These are phyloP conservation scores for Linnemannia elongata DNA, from an alignment of 192 early-diverging fungal genomes.

Conservation along the genomic window DNA sequence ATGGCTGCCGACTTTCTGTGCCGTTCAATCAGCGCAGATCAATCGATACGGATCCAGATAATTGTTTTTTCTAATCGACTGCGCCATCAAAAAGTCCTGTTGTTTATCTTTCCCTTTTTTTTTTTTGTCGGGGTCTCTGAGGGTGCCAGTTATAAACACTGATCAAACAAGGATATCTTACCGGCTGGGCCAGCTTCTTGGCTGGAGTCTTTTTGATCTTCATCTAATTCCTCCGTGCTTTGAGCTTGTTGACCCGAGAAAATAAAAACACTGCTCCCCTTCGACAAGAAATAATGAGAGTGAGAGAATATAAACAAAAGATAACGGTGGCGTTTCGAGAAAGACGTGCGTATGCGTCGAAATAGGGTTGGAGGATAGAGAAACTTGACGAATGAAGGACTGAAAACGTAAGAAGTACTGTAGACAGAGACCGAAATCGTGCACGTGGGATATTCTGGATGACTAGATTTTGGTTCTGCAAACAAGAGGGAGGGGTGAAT, in stretches of 20 bases:
- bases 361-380: background rate
- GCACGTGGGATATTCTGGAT: background rate
- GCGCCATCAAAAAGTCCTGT: background rate
- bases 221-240: constrained; percentile 28
- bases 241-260: background rate
- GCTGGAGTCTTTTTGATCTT: constrained; percentile 75
- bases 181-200: constrained; percentile 71
- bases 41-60: background rate
- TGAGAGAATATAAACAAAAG: background rate
- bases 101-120: background rate
- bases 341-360: background rate
- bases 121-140: background rate
- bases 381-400: background rate
- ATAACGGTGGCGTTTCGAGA: background rate
- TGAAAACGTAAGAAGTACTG: background rate
- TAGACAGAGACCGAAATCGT: background rate
- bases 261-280: background rate
- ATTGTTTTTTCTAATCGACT: background rate
- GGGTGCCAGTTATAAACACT: background rate
- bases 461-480: background rate
- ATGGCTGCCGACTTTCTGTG: background rate
- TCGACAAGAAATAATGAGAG: background rate
- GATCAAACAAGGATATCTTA: constrained; percentile 49
- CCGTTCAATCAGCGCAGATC: background rate
- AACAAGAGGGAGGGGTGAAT: background rate